Evolutionary conservation across 306 rosid genomes (phyloP).

Genomic region (Quercus wislizeni): DNA sequence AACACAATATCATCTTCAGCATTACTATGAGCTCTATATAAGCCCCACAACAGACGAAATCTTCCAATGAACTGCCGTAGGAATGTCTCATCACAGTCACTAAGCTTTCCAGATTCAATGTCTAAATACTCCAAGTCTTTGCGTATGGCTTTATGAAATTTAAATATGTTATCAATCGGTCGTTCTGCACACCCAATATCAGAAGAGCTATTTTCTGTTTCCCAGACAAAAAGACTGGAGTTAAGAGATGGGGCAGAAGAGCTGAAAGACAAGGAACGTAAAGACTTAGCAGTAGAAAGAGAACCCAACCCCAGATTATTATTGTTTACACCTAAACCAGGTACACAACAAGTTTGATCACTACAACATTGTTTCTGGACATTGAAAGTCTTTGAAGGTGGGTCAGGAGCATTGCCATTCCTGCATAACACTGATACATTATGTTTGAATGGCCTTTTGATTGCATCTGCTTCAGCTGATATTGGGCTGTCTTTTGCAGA

Average conservation of each 20-base stretch:
- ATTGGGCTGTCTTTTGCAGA: conserved; percentile 50
- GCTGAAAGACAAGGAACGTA: conserved; percentile 77
- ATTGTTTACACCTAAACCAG: conserved; percentile 88
- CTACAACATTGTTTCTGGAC: conserved; percentile 53
- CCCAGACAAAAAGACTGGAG: conserved; percentile 95
- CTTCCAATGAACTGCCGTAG: conserved; percentile 84
- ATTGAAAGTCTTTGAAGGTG: conserved; percentile 36
- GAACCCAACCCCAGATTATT: conserved; percentile 82
- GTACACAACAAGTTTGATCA: conserved; percentile 78
- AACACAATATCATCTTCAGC: conserved; percentile 99
- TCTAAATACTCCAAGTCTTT: conserved; percentile 98
- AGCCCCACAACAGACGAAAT: conserved; percentile 96
- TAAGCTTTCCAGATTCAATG: conserved; percentile 95
- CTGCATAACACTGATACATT: conserved; percentile 40
- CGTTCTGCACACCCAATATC: conserved; percentile 74
- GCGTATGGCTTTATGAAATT: conserved; percentile 96
- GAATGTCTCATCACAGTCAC: conserved; percentile 70
- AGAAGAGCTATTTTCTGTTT: conserved; percentile 64
- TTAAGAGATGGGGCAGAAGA: conserved; percentile 89
- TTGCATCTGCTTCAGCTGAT: conserved; percentile 46
- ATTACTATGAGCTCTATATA: conserved; percentile 98
- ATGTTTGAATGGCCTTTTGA: conserved; percentile 57
- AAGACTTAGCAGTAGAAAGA: conserved; percentile 72
- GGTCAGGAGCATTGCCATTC: conserved; percentile 36
- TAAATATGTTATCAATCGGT: conserved; percentile 96